Base-by-base conservation (phyloP, 768 basidiomycete genomes). In the Boletus bicolor region DNA sequence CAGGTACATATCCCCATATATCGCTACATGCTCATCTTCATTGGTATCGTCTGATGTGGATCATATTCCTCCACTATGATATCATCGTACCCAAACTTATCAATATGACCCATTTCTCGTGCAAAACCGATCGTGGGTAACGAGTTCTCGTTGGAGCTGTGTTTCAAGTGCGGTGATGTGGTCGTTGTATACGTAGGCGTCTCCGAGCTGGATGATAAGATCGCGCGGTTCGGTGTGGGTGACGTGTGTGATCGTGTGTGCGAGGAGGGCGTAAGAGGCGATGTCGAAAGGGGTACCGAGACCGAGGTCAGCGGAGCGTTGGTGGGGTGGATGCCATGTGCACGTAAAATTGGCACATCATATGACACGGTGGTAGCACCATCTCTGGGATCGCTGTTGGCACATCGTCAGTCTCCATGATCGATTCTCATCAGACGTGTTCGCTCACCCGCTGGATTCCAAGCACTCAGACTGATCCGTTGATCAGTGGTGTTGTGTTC, bases 211-310 rank as follows among this genome's bases (percentile, higher is more conserved):
- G 58, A 98, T 89, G 66, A 96, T 79, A 51, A 99, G 84, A 69
- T 97, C 95, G 69, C 89, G 86, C 1, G 97, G 83, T 35, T 86
- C 83, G 4, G 91, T 94, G 43, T 81, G 79, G 14, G 96, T 98
- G 55, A 97, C 85, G 28, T 83, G 86, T n/a, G 96, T 94, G 60
- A 99, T 84, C 91, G 98, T 94, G 73, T 98, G 94, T 97, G 19
- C 19, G 51, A 99, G 84, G 21, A 99, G 82, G 7, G 97, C 91
- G 72, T 99, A 99, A 0, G 97, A 98, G 12, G 96, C 97, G 72
- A 99, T 98, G 73, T 99, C 98, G 82, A 99, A 99, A 0, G 96
- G 28, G 28, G 4, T 28, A 28, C 28, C 28, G 6, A 28, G 28
- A 28, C 28, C 28, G 28, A 28, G 28, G 28, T 28, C 28, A 28